Conservation (phyloP, 768 basidiomycete genomes). For the Auricularia sp. region DNA sequence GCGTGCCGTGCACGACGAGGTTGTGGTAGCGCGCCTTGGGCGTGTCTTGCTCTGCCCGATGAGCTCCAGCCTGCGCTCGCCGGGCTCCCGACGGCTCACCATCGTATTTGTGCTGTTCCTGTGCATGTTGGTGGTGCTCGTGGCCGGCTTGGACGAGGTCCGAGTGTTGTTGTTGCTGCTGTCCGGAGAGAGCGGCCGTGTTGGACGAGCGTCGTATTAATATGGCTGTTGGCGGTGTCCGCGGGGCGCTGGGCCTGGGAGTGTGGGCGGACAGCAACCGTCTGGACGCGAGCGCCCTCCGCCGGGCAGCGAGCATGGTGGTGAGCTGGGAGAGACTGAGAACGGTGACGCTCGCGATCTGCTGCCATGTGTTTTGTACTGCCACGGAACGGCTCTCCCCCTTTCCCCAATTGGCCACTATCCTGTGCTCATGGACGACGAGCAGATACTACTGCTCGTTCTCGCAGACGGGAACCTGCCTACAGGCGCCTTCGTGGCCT, state of each 20-base stretch:
- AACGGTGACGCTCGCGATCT: background rate
- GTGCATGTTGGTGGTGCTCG: background rate
- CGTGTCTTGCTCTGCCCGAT: conserved; percentile 1
- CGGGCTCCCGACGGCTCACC: background rate
- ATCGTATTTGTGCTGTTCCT: background rate
- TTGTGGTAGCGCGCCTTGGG: conserved; percentile 30
- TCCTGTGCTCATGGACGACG: conserved; percentile 10
- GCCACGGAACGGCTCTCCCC: background rate
- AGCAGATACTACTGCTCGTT: conserved; percentile 58
- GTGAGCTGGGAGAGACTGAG: background rate
- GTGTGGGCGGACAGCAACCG: background rate
- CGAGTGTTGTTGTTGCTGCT: background rate
- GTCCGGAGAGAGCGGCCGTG: background rate
- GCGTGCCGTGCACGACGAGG: conserved; percentile 39
- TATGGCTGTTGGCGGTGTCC: no score
- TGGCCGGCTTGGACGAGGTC: background rate
- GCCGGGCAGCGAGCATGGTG: background rate
- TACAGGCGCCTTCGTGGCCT: conserved; percentile 94
- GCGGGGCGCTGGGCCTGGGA: no score
- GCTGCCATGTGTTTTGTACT: background rate
- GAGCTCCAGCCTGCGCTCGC: background rate
- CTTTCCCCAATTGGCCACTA: background rate
- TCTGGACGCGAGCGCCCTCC: background rate
- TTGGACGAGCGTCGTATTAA: no score
- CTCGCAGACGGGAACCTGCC: conserved; percentile 90